Evolutionary conservation across 106 monocot genomes (phyloP).

Genomic region (Cymbidium sinense): DNA sequence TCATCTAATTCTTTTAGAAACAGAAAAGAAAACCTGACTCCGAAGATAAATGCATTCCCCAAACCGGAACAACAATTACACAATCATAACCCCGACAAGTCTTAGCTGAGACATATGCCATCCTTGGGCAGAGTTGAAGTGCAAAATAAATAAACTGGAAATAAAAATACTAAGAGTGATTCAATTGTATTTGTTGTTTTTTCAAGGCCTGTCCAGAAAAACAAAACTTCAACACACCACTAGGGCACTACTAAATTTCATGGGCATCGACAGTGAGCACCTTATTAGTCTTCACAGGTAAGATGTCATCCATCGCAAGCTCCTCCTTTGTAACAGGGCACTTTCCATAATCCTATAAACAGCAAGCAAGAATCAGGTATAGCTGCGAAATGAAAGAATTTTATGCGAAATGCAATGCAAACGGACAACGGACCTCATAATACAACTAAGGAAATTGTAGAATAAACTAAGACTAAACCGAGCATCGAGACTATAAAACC

Average conservation of each 20-base stretch:
- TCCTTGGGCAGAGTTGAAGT: neutral
- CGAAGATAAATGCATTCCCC: neutral
- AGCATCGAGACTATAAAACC: neutral
- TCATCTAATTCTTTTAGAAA: neutral
- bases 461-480: neutral
- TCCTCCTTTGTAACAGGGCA: slow-evolving; percentile 94
- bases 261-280: neutral
- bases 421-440: neutral
- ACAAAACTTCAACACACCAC: neutral
- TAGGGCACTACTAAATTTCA: neutral
- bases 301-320: slow-evolving; percentile 69
- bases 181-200: neutral
- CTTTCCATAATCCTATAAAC: slow-evolving; percentile 68
- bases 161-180: neutral
- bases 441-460: neutral
- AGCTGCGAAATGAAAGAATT: neutral
- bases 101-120: neutral
- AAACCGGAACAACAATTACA: neutral
- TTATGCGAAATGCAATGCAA: neutral
- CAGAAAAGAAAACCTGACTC: neutral
- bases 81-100: neutral
- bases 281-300: slow-evolving; percentile 31
- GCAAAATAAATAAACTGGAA: neutral
- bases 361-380: slow-evolving; percentile 4
- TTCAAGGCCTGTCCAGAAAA: neutral